A percentile compares a stretch with the other conserved stretches of the same genome.
These are phyloP conservation scores for Codiaeum variegatum DNA, from an alignment of 441 rosid genomes.

Conservation along the genomic window DNA sequence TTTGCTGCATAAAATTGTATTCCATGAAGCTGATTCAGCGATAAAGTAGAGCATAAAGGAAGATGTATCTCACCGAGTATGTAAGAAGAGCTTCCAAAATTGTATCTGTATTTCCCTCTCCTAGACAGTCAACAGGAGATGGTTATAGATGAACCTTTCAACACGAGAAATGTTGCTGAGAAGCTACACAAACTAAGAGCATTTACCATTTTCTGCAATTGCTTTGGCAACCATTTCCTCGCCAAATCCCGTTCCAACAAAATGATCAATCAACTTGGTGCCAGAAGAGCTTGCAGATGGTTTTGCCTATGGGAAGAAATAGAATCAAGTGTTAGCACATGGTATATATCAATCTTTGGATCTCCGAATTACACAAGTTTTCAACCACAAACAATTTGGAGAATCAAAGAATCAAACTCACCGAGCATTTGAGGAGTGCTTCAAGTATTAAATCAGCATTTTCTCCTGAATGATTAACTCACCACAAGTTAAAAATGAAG, in stretches of 20 bases:
- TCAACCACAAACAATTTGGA: conserved; percentile 5
- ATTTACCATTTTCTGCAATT: conserved; percentile 61
- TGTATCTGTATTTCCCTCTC: conserved; percentile 52
- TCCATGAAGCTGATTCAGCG: neutral
- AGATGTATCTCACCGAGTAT: conserved; percentile 39
- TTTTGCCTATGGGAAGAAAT: conserved; percentile 34
- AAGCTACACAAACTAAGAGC: neutral
- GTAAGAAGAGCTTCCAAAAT: conserved; percentile 65
- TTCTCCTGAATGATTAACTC: conserved; percentile 46
- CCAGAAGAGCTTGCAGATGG: conserved; percentile 54
- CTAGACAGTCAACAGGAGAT: conserved; percentile 33
- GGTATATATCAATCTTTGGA: neutral
- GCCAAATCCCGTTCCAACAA: conserved; percentile 66
- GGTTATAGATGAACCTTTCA: conserved; percentile 18
- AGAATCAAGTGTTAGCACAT: conserved; percentile 9
- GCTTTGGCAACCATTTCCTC: conserved; percentile 58
- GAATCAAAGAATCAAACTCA: conserved; percentile 41
- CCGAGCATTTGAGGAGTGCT: conserved; percentile 51
- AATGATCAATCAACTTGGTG: conserved; percentile 60
- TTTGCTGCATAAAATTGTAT: neutral
- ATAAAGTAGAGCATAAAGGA: neutral
- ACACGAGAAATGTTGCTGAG: neutral
- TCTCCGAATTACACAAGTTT: neutral
- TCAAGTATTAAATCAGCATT: conserved; percentile 54
- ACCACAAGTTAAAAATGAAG: conserved; percentile 19